Base-by-base conservation (phyloP, 352 stramenopile genomes). In the Blastocystis sp. region DNA sequence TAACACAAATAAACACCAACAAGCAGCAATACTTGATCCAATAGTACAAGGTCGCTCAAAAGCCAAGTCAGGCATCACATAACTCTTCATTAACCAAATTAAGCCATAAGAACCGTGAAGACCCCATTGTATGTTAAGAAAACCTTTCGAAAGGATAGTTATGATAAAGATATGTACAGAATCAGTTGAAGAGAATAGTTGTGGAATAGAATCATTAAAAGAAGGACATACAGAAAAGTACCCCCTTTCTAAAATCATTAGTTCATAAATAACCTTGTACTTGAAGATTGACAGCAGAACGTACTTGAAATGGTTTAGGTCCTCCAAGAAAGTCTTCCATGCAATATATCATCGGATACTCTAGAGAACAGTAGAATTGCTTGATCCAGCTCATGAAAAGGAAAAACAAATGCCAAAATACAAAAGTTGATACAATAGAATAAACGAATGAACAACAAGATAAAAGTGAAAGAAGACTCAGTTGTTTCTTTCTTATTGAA, bases 201-300 rank as follows among this genome's bases (percentile, higher is more conserved):
- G 27, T 83, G 39, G 57, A 83, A 69, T n/a, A 69, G 12, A 7
- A 83, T 71, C 71, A 83, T 83, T 21, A 83, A 24, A n/a, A 83
- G 14, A 9, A 83, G 57, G 3, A 83, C 71, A 24, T 69, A 83
- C 27, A 83, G 12, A 54, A 83, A 83, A 11, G 71, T 83, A 43
- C 71, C 71, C 54, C 71, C 52, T 54, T 83, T 83, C 57, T 83
- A 75, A 5, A 35, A 51, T n/a, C 21, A 52, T 35, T 11, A 19
- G 12, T 75, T 4, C 14, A 75, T 9, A 29, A 56, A n/a, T 4
- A 51, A 9, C 29, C 19, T n/a, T 9, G 3, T 51, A 75, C 65
- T 43, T 75, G 65, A 4, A 75, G 65, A 75, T 75, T 75, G 37
- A 75, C 65, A 21, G 65, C 65, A 12, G 65, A 56, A 16, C 39